Percentiles rank a stretch among this genome's conserved stretches.
phyloP scores from a whole-genome alignment of 2,329 filamentous ascomycete species.

The Chaetomiaceae sp. region DNA sequence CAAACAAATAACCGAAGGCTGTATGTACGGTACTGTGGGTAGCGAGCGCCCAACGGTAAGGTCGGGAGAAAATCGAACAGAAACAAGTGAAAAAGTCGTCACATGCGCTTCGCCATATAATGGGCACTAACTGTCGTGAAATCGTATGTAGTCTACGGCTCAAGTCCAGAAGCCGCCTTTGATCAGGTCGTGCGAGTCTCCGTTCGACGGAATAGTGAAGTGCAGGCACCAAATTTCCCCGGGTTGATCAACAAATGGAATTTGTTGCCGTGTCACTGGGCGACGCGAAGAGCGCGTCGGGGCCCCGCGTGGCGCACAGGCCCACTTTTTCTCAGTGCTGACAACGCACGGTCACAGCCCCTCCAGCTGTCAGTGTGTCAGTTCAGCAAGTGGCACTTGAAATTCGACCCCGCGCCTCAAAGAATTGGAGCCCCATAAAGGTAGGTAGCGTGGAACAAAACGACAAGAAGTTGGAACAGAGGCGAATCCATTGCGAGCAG shows the following conservation, averaged over 20 bases:
- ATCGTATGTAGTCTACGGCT: slow-evolving; percentile 1
- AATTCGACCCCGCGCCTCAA: neutral
- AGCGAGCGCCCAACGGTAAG: slow-evolving; percentile 3
- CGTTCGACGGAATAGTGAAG: neutral
- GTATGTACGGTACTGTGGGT: no score
- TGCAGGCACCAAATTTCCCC: slow-evolving; percentile 10
- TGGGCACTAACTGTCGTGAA: slow-evolving; percentile 15
- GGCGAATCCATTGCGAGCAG: no score
- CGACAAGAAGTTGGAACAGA: no score
- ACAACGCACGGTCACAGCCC: neutral
- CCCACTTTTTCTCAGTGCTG: slow-evolving; percentile 3
- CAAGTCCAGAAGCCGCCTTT: neutral
- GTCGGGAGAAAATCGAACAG: slow-evolving; percentile 10
- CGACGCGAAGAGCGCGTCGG: slow-evolving; percentile 24
- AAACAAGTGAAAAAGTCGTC: slow-evolving; percentile 11
- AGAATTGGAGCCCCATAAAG: no score
- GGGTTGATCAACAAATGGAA: slow-evolving; percentile 25
- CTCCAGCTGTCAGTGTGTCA: neutral
- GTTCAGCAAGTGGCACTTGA: neutral
- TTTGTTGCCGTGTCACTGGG: slow-evolving; percentile 7
- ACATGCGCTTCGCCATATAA: slow-evolving; percentile 16
- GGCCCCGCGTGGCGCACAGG: slow-evolving; percentile 12
- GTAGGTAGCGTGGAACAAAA: no score
- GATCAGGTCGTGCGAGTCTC: neutral
- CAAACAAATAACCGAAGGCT: no score